Evolutionary conservation across 495 filamentous ascomycete species (phyloP), one percentile per base, ranked within the genome.

Genomic region (Mytilinidion resinicola): DNA sequence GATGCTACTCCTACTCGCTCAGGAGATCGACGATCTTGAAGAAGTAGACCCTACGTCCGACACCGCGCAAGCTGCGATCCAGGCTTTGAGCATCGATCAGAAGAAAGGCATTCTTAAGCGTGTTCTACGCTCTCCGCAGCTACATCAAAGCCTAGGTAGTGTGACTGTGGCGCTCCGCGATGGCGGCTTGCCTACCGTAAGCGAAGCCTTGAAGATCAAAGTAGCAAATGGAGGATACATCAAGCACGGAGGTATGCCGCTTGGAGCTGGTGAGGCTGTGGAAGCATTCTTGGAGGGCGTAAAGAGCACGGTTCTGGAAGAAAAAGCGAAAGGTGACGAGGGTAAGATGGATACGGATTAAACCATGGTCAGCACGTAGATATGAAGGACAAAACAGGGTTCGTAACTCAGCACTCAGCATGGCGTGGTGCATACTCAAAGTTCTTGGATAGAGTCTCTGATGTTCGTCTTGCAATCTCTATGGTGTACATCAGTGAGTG

Each of bases 281-380:
- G 86, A 95, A 72, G 87, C 87, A 9, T 98, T 97, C 73, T 77
- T 98, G 35, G 80, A 89, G 55, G 95, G 92, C 10, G 81, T 96
- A 33, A 90, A 86, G 77, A 83, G 81, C 74, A 83, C 83, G 35
- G 84, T 93, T 7, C 77, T 88, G 69, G 74, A 82, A 59, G 74
- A 77, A 56, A 78, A 78, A 61, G 72, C 77, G 43, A 41, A 25
- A n/a, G 58, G 33, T 10, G 62, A 66, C 35, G 59, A 59, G 9
- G 14, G 46, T 1, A 49, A 17, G 46, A 66, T 66, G 63, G 63
- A 66, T 37, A 66, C 59, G 14, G 38, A 50, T 36, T 65, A 36
- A 60, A 30, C 20, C 25, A 30, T 30, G 25, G 6, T 30, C 25
- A 2, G 25, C 25, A 30, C 25, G 3, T 30, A 30, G 25, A 30